Evolutionary conservation across 129 eudicot species (phyloP).

Genomic region (Tagetes patula): DNA sequence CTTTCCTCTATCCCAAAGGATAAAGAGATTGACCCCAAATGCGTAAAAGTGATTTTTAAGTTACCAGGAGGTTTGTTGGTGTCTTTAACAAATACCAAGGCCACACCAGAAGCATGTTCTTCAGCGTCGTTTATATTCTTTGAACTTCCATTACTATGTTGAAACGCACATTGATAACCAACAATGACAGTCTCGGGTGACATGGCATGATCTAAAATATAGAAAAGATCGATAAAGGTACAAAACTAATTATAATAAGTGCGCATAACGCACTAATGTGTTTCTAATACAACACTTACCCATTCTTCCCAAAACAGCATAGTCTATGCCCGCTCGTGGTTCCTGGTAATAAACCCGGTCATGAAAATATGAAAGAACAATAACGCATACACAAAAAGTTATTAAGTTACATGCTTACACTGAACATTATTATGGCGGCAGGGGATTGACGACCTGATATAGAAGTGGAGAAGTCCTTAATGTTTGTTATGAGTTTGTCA

Average conservation of each 20-base stretch:
- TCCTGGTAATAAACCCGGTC: constrained; percentile 38
- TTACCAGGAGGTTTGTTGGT: constrained; percentile 50
- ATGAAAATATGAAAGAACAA: neutral
- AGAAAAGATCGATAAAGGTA: neutral
- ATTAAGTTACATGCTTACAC: constrained; percentile 43
- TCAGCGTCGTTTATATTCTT: constrained; percentile 1
- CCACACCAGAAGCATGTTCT: constrained; percentile 41
- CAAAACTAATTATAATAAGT: neutral
- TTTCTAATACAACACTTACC: constrained; percentile 52
- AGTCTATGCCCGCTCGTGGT: constrained; percentile 37
- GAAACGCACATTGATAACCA: constrained; percentile 54
- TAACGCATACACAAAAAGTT: neutral
- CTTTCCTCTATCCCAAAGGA: no score
- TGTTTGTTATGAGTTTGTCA: neutral
- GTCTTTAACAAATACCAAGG: constrained; percentile 61
- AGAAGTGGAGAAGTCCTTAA: no score
- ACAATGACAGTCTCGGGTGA: constrained; percentile 63
- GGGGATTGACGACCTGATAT: no score
- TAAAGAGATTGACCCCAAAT: no score
- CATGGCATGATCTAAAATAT: constrained; percentile 60
- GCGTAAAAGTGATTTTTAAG: no score
- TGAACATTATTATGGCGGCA: constrained; percentile 18
- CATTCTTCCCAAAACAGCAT: constrained; percentile 57
- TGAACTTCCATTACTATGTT: constrained; percentile 19
- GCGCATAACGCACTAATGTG: neutral